A percentile compares a stretch with the other conserved stretches of the same genome.
Conservation (phyloP, 78 protist genomes). For the Cyanophora paradoxa region DNA sequence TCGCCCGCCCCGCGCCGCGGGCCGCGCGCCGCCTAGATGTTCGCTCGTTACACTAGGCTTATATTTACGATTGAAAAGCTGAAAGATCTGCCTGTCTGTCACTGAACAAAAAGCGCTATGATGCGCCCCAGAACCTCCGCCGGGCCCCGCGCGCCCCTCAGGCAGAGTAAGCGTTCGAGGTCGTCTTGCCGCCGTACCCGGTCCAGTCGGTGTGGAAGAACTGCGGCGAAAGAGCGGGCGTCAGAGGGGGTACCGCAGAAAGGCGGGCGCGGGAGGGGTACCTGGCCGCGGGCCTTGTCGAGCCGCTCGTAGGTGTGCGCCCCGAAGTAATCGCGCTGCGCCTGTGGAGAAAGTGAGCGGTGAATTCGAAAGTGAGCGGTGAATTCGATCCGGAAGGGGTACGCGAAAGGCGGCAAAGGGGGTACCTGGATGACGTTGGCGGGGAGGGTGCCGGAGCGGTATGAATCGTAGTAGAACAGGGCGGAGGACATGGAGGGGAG, state of each 20-base stretch:
- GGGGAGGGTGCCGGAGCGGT: slow-evolving; percentile 64
- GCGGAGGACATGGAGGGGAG: slow-evolving; percentile 78
- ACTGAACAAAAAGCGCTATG: too few species aligned
- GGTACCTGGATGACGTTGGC: slow-evolving; percentile 61
- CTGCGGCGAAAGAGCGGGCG: neutral
- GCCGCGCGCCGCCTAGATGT: too few species aligned
- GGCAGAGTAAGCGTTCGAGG: neutral
- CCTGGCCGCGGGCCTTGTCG: slow-evolving; percentile 66
- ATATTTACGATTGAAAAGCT: too few species aligned
- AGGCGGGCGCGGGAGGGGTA: neutral
- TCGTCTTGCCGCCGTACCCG: neutral
- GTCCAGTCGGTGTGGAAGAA: neutral
- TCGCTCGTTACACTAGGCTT: too few species aligned
- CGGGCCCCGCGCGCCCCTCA: too few species aligned
- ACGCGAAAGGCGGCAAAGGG: neutral
- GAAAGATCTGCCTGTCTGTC: too few species aligned
- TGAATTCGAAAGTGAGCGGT: too few species aligned
- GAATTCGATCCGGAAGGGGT: too few species aligned
- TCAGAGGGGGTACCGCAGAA: neutral
- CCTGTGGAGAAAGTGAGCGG: neutral
- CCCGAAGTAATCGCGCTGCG: slow-evolving; percentile 88
- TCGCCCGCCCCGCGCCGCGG: too few species aligned
- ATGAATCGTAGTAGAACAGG: slow-evolving; percentile 74
- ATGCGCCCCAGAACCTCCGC: too few species aligned
- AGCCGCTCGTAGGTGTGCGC: slow-evolving; percentile 85